phyloP scores from a whole-genome alignment of 2,329 filamentous ascomycete species.

The Herpotrichia juniperi region DNA sequence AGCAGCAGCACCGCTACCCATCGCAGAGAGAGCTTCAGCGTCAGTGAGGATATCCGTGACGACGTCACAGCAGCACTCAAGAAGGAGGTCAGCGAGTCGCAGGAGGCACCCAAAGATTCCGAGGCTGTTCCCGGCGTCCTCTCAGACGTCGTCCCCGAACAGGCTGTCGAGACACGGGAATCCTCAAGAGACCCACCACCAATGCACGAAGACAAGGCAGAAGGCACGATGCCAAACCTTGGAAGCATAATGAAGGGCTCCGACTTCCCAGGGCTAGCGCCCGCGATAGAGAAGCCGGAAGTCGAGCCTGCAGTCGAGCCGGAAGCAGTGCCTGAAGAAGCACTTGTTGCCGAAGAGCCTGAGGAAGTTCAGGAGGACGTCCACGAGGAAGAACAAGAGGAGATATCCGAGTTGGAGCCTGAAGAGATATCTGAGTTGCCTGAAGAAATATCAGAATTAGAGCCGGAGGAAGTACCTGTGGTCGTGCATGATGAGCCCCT shows the following conservation, averaged over 20 bases:
- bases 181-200: constrained; percentile 43
- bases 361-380: constrained; percentile 14
- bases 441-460: not conserved
- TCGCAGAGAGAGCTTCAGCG: constrained; percentile 51
- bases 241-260: constrained; percentile 45
- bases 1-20: constrained; percentile 38
- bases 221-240: constrained; percentile 34
- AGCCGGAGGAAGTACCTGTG: not conserved
- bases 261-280: constrained; percentile 34
- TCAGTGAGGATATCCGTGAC: constrained; percentile 40
- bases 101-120: constrained; percentile 45
- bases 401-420: not conserved
- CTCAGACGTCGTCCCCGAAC: constrained; percentile 48
- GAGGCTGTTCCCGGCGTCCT: constrained; percentile 45
- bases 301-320: constrained; percentile 5
- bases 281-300: constrained; percentile 12
- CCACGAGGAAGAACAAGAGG: constrained; percentile 4
- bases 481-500: constrained; percentile 1
- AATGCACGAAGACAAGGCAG: constrained; percentile 30
- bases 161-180: constrained; percentile 48
- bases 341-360: constrained; percentile 9
- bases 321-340: constrained; percentile 58
- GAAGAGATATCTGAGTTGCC: not conserved
- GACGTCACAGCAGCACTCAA: constrained; percentile 42
- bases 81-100: constrained; percentile 49